A percentile compares a stretch with the other conserved stretches of the same genome.
phyloP scores from a whole-genome alignment of 139 green algal species.

The Tetradesmus lagerheimii region DNA sequence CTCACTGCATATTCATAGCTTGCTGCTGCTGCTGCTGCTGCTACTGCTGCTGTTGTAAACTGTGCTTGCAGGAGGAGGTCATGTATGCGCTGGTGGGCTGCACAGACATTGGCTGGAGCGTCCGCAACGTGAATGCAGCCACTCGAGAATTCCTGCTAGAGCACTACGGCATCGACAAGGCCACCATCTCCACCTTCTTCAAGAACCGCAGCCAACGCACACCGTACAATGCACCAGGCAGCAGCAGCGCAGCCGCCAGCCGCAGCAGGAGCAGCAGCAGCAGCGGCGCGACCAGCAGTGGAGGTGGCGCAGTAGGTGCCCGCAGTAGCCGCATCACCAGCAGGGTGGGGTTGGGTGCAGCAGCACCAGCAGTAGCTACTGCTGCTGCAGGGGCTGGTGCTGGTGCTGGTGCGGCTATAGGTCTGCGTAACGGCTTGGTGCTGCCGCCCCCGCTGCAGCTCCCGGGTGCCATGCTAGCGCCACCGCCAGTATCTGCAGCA shows the following conservation, averaged over 20 bases:
- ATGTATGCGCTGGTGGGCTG: conserved; percentile 38
- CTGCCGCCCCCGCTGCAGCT: background rate
- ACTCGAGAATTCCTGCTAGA: conserved; percentile 13
- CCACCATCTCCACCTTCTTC: conserved; percentile 28
- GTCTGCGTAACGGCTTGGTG: background rate
- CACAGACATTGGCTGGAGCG: conserved; percentile 34
- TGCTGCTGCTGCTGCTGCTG: background rate
- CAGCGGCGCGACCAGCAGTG: background rate
- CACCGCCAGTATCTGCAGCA: background rate
- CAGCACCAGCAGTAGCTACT: background rate
- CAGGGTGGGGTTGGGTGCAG: too few relatives aligned
- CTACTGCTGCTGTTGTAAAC: too few relatives aligned
- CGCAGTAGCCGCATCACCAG: background rate
- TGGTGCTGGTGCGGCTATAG: background rate
- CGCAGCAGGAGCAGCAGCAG: conserved; percentile 20
- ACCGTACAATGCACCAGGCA: background rate
- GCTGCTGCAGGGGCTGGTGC: too few relatives aligned
- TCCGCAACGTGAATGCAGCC: background rate
- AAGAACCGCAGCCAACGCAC: conserved; percentile 31
- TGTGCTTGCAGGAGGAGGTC: conserved; percentile 30
- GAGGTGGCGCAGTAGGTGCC: background rate
- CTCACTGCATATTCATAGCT: too few relatives aligned
- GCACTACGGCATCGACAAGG: background rate
- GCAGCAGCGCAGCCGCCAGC: background rate
- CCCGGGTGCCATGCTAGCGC: background rate